Conservation (phyloP, 345 rosid species). For the Salix suchowensis region DNA sequence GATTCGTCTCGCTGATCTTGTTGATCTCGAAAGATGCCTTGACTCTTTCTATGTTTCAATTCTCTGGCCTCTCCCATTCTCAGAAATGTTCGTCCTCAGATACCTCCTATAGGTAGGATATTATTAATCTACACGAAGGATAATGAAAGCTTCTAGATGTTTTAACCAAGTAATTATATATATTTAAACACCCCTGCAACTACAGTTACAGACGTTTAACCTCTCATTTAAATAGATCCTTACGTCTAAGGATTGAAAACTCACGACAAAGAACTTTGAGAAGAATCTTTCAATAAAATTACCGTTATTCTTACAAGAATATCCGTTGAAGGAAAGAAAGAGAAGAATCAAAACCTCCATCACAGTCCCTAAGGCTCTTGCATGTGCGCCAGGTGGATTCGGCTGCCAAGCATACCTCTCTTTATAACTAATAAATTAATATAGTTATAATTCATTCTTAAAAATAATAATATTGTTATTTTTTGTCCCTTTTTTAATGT, state of each 20-base stretch:
- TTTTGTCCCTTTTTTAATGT: not conserved
- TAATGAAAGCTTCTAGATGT: too few species aligned
- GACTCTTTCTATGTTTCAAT: not conserved
- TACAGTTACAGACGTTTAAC: too few species aligned
- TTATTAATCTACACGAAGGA: too few species aligned
- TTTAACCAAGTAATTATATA: too few species aligned
- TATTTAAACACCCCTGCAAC: too few species aligned
- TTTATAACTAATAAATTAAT: too few species aligned
- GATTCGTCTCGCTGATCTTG: not conserved
- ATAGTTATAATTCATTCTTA: too few species aligned
- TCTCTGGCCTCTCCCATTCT: not conserved
- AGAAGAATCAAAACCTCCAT: not conserved
- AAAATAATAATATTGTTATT: too few species aligned
- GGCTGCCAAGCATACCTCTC: too few species aligned
- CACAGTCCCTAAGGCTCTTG: too few species aligned
- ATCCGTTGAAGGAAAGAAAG: not conserved
- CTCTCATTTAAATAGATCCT: not conserved
- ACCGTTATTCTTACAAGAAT: not conserved
- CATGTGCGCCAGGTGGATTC: too few species aligned
- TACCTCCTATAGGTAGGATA: not conserved
- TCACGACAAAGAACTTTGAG: not conserved
- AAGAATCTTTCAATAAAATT: not conserved
- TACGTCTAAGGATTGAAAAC: not conserved
- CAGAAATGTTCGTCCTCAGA: not conserved
- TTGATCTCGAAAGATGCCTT: not conserved